Evolutionary conservation across 805 yeast genomes (phyloP).

Genomic region (Candida fluviatilis): DNA sequence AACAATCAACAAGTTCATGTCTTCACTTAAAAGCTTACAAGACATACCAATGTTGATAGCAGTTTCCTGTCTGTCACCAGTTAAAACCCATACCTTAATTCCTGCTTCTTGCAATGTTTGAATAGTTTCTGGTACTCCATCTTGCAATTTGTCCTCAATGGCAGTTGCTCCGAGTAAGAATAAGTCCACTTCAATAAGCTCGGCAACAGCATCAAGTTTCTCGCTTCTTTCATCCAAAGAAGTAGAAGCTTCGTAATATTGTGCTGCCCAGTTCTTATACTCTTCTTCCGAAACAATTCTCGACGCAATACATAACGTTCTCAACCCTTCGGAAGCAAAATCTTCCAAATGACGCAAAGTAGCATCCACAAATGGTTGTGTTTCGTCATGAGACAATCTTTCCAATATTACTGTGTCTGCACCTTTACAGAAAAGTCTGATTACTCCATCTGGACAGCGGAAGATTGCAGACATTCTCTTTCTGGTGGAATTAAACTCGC

Average conservation of each 20-base stretch:
- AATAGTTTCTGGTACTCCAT: conserved; percentile 97
- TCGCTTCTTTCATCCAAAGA: conserved; percentile 71
- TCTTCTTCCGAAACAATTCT: conserved; percentile 78
- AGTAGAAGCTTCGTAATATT: conserved; percentile 77
- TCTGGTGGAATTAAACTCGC: conserved; percentile 96
- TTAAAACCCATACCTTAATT: conserved; percentile 93
- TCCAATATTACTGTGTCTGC: conserved; percentile 96
- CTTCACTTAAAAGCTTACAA: conserved; percentile 89
- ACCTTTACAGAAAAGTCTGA: conserved; percentile 89
- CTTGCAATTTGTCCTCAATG: conserved; percentile 95
- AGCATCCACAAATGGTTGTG: conserved; percentile 75
- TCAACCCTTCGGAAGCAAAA: conserved; percentile 91
- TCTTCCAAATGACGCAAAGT: conserved; percentile 89
- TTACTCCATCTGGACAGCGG: conserved; percentile 89
- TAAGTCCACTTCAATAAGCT: conserved; percentile 74
- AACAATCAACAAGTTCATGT: conserved; percentile 86
- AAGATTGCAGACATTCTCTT: conserved; percentile 96
- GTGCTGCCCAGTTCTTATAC: conserved; percentile 62
- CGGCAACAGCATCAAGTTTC: conserved; percentile 84
- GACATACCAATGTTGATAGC: conserved; percentile 99
- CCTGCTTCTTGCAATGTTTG: conserved; percentile 95
- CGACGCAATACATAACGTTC: conserved; percentile 90
- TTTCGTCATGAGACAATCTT: conserved; percentile 57
- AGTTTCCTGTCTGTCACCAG: conserved; percentile 98
- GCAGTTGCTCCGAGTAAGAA: conserved; percentile 95